phyloP scores from a whole-genome alignment of 164 flowering plant genomes.

The Chloranthus sessilifolius region DNA sequence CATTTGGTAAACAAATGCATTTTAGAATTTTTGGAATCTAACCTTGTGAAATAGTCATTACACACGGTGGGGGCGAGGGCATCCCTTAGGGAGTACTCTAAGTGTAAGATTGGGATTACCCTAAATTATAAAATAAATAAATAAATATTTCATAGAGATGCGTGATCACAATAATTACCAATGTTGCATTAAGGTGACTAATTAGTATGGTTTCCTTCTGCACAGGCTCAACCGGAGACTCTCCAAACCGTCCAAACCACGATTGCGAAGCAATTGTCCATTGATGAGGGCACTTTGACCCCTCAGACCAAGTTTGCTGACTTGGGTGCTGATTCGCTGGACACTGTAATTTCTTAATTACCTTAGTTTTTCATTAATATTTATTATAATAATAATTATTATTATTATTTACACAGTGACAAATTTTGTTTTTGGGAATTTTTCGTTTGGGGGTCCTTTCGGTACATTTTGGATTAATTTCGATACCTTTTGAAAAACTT shows the following conservation, averaged over 20 bases:
- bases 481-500: no score
- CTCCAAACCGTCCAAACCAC: constrained; percentile 40
- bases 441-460: no score
- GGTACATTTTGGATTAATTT: no score
- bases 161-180: neutral
- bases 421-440: no score
- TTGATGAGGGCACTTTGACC: constrained; percentile 36
- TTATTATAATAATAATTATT: no score
- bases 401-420: no score
- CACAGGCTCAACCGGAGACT: constrained; percentile 50
- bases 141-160: neutral
- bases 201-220: no score
- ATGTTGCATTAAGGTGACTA: neutral
- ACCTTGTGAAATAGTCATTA: no score
- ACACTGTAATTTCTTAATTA: constrained; percentile 30
- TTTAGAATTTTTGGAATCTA: no score
- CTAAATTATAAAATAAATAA: neutral
- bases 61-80: no score
- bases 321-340: constrained; percentile 56
- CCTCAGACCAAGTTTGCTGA: constrained; percentile 56
- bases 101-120: neutral
- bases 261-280: constrained; percentile 53
- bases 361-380: no score
- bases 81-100: neutral
- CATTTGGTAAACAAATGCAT: no score